Evolutionary conservation across 371 early-diverging fungal species (phyloP), one percentile per base, ranked within the genome.

Genomic region (Fennellomyces sp.): DNA sequence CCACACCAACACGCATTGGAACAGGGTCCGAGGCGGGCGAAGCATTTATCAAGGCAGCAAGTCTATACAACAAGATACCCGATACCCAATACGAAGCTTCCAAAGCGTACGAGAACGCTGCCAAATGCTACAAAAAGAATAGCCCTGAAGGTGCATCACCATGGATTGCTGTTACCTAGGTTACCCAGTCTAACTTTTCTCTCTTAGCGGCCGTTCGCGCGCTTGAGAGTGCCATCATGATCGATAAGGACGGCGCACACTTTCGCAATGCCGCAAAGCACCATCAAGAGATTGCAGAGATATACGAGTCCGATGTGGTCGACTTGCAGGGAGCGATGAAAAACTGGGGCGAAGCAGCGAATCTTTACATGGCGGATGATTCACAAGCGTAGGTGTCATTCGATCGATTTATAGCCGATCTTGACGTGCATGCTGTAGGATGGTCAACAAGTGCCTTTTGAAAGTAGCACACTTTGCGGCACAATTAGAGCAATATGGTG

Each of bases 391-490:
- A 82, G 73, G 89, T 76, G 8, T 15, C 21, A 30, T 3, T 39
- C 17, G 39, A 15, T 39, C 39, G 5, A 5, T 4, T 39, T 15
- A 39, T 39, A n/a, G 39, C 19, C 39, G 8, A 21, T 5, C 5
- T 12, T 26, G 39, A n/a, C n/a, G n/a, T n/a, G n/a, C n/a, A n/a
- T n/a, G n/a, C n/a, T 11, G n/a, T 49, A 74, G 72, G 7, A 75
- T 78, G 65, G 90, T 95, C 52, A 95, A 93, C 77, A 88, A 89
- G 53, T 96, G 96, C 64, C 64, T 85, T 53, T 83, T 97, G 30
- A 97, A 96, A 68, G 98, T 93, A 25, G 98, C 94, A 0, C 83
- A 87, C 21, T 90, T 96, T 75, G 95, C 95, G 2, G 97, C 93
- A 8, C 88, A 93, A 65, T 70, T 95, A n/a, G 94, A 91, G 52